phyloP scores from a whole-genome alignment of 1,139 yeast genomes.

The Meyerozyma guilliermondii region DNA sequence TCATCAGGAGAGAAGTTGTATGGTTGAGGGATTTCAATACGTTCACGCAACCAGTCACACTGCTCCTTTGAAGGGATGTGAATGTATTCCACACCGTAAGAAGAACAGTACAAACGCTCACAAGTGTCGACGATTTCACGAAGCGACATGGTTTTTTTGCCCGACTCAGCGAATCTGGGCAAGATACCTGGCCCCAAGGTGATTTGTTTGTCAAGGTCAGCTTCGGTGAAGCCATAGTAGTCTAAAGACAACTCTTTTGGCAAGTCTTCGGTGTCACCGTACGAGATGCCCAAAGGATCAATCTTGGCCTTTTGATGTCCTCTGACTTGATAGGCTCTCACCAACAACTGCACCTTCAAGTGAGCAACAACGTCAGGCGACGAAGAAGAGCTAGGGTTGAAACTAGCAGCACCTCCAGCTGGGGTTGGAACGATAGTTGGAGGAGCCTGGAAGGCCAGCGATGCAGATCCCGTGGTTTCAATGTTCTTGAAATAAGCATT shows the following conservation, averaged over 20 bases:
- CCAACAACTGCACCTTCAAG: conserved; percentile 90
- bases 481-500: conserved; percentile 91
- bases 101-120: conserved; percentile 80
- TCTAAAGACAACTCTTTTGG: conserved; percentile 91
- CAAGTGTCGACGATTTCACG: conserved; percentile 74
- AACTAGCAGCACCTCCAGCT: conserved; percentile 66
- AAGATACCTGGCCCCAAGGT: conserved; percentile 96
- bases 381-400: conserved; percentile 46
- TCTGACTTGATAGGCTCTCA: conserved; percentile 97
- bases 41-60: conserved; percentile 98
- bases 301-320: conserved; percentile 95
- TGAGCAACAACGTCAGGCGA: conserved; percentile 72
- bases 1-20: conserved; percentile 80
- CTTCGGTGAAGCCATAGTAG: conserved; percentile 84
- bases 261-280: conserved; percentile 54
- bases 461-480: conserved; percentile 62
- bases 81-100: conserved; percentile 91
- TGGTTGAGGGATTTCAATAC: conserved; percentile 90
- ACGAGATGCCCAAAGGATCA: conserved; percentile 89
- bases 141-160: conserved; percentile 61
- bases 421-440: conserved; percentile 79
- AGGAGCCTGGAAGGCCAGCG: conserved; percentile 82
- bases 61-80: conserved; percentile 94
- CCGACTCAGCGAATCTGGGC: conserved; percentile 79
- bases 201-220: conserved; percentile 78